Evolutionary conservation across 768 basidiomycete species (phyloP).

Genomic region (Albatrellus ellisii): DNA sequence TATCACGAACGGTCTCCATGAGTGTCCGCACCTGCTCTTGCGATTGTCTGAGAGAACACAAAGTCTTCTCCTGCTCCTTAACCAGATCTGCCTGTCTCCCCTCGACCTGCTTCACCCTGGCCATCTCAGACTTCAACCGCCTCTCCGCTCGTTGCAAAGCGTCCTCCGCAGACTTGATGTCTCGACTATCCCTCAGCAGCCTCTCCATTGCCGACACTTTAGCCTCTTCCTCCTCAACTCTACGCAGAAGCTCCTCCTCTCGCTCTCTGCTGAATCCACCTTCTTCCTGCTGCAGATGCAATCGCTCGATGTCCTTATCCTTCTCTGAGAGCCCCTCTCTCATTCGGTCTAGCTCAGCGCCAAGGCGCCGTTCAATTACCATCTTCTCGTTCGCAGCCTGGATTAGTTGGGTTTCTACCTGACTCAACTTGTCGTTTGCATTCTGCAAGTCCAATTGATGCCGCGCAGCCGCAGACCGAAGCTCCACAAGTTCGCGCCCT

Average conservation of each 20-base stretch:
- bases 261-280: conserved; percentile 28
- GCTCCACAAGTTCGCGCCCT: conserved; percentile 42
- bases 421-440: conserved; percentile 33
- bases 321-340: conserved; percentile 34
- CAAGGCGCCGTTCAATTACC: conserved; percentile 35
- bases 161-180: conserved; percentile 23
- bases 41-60: conserved; percentile 29
- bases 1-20: conserved; percentile 12
- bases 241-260: conserved; percentile 46
- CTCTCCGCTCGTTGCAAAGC: conserved; percentile 14
- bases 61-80: conserved; percentile 38
- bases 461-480: conserved; percentile 28
- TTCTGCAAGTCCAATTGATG: conserved; percentile 31
- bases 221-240: conserved; percentile 63
- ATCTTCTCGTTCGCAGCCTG: conserved; percentile 46
- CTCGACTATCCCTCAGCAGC: conserved; percentile 29
- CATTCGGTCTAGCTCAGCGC: conserved; percentile 31
- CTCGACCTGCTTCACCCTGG: conserved; percentile 28
- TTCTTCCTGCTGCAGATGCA: conserved; percentile 23
- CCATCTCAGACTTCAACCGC: conserved; percentile 27
- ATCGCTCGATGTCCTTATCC: conserved; percentile 42
- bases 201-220: conserved; percentile 47
- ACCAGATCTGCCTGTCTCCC: conserved; percentile 31
- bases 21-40: conserved; percentile 19
- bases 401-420: conserved; percentile 34